Evolutionary conservation across 495 filamentous ascomycete species (phyloP).

Genomic region (Venustampulla echinocandica): DNA sequence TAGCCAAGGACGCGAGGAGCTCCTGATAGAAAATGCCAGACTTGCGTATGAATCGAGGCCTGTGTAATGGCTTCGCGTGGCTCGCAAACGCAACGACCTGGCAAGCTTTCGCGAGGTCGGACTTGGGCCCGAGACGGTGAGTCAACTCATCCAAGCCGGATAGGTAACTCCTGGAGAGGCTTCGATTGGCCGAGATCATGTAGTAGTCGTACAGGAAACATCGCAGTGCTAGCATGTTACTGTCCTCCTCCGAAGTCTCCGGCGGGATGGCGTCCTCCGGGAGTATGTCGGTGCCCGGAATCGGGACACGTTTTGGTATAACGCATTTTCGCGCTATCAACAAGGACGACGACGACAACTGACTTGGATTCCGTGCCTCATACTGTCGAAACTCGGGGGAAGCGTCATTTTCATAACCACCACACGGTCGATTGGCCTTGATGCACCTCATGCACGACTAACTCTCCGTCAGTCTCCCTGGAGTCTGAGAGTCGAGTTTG

Average conservation of each 20-base stretch:
- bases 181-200: conserved; percentile 16
- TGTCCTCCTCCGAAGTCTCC: conserved; percentile 17
- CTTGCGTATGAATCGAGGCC: conserved; percentile 20
- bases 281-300: conserved; percentile 17
- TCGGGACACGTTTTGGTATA: conserved; percentile 17
- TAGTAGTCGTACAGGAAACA: conserved; percentile 30
- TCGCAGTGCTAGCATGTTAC: conserved; percentile 23
- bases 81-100: conserved; percentile 24
- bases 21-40: conserved; percentile 23
- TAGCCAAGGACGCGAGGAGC: conserved; percentile 22
- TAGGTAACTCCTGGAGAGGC: conserved; percentile 24
- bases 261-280: conserved; percentile 18
- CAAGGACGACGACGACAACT: conserved; percentile 4
- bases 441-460: conserved; percentile 29
- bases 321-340: conserved; percentile 27
- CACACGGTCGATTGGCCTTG: conserved; percentile 24
- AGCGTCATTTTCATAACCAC: conserved; percentile 23
- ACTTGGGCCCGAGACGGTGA: conserved; percentile 15
- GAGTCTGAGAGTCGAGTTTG: neutral
- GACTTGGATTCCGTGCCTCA: conserved; percentile 5
- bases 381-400: conserved; percentile 23
- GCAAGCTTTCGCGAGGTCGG: conserved; percentile 26
- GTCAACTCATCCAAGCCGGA: conserved; percentile 24
- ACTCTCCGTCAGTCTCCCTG: neutral
- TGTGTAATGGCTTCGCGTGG: conserved; percentile 22